Evolutionary conservation across 441 rosid species (phyloP).

Genomic region (Pelargonium myrrhifolium): DNA sequence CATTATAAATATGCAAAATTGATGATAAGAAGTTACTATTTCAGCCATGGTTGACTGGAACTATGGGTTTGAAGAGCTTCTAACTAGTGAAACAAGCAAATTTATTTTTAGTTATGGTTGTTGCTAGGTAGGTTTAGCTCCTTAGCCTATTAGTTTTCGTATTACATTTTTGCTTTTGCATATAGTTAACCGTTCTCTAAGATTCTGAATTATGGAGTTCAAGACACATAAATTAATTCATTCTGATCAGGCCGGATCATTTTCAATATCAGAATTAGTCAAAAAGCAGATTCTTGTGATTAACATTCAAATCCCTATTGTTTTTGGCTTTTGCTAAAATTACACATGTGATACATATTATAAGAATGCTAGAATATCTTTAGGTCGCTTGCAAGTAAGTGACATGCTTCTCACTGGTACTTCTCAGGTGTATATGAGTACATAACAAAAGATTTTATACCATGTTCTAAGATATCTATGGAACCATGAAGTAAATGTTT

Average conservation of each 20-base stretch:
- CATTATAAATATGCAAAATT: not conserved
- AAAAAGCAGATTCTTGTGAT: not conserved
- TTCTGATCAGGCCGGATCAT: not conserved
- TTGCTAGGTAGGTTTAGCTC: not conserved
- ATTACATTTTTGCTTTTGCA: not conserved
- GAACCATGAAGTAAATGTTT: not conserved
- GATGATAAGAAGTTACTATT: not conserved
- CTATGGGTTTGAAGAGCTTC: not conserved
- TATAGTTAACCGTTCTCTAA: not conserved
- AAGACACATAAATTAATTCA: not conserved
- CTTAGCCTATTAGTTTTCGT: not conserved
- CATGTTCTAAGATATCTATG: not conserved
- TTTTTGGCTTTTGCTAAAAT: not conserved
- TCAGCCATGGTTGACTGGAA: not conserved
- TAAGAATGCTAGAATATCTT: not conserved
- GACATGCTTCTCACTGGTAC: not conserved
- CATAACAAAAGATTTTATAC: not conserved
- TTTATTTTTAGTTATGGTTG: not conserved
- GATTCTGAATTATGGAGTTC: not conserved
- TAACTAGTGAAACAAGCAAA: not conserved
- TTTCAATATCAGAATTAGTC: not conserved
- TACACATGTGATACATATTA: not conserved
- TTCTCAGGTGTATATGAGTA: not conserved
- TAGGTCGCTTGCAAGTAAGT: not conserved
- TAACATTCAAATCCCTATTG: not conserved